Evolutionary conservation across 495 filamentous ascomycete species (phyloP).

Genomic region (Daldinia concentrica): DNA sequence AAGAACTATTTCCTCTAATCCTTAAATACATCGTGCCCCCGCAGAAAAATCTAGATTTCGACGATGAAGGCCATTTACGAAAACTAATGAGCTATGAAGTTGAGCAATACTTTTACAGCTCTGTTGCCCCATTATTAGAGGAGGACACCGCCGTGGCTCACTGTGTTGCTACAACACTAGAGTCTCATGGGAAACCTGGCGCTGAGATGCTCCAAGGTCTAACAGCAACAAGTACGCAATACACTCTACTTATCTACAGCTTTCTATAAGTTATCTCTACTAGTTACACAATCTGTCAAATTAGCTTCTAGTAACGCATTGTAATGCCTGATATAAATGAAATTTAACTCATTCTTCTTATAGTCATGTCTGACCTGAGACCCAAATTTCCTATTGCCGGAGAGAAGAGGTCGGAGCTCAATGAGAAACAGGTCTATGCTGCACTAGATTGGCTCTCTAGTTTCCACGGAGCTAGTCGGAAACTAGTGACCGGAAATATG

Average conservation of each 20-base stretch:
- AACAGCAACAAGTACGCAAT: conserved; percentile 31
- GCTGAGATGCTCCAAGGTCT: conserved; percentile 50
- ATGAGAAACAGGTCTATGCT: conserved; percentile 37
- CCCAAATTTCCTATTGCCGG: not conserved
- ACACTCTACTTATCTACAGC: not conserved
- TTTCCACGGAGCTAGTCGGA: conserved; percentile 54
- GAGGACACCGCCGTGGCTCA: conserved; percentile 42
- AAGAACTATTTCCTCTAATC: not conserved
- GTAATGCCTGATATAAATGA: not conserved
- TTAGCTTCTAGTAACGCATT: not conserved
- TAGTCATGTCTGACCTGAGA: not conserved
- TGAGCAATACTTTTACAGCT: not conserved
- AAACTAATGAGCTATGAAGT: not conserved
- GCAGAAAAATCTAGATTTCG: not conserved
- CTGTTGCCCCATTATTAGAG: not conserved
- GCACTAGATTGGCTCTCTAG: conserved; percentile 53
- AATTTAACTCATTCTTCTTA: not conserved
- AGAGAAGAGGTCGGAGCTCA: conserved; percentile 25
- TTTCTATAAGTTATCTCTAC: not conserved
- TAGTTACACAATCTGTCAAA: no score
- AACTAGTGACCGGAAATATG: conserved; percentile 15
- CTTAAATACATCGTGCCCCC: not conserved
- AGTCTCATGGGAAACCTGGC: conserved; percentile 33
- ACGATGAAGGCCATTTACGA: not conserved
- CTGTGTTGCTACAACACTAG: conserved; percentile 45